A percentile compares a stretch with the other conserved stretches of the same genome.
phyloP scores from a whole-genome alignment of 129 eudicot species.

The Helichrysum umbraculigerum region DNA sequence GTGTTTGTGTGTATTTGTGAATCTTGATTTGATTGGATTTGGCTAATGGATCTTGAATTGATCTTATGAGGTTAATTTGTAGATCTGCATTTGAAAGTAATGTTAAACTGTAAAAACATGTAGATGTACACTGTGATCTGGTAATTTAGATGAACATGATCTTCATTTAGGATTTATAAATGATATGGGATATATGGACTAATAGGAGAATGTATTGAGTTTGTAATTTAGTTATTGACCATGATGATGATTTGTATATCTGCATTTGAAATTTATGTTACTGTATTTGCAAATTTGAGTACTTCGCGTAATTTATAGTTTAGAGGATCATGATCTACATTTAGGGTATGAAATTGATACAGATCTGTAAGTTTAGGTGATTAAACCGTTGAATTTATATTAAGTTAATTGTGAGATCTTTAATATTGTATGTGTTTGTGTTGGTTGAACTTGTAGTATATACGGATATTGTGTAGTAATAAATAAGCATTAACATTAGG shows the following conservation, averaged over 20 bases:
- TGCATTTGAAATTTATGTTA: neutral
- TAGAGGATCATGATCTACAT: neutral
- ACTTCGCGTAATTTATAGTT: neutral
- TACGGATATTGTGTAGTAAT: neutral
- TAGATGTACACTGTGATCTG: neutral
- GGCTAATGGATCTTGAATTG: neutral
- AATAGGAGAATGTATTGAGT: neutral
- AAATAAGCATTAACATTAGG: neutral
- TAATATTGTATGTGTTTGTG: neutral
- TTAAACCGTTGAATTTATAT: neutral
- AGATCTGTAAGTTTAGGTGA: neutral
- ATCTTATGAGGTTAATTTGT: neutral
- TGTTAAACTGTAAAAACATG: neutral
- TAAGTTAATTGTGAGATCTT: neutral
- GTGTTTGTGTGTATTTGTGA: neutral
- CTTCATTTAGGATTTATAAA: neutral
- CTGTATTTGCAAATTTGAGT: neutral
- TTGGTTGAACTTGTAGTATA: neutral
- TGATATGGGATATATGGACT: neutral
- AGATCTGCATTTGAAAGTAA: conserved; percentile 8
- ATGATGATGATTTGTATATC: too few species aligned
- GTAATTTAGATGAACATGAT: neutral
- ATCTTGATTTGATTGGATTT: conserved; percentile 6
- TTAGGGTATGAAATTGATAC: neutral
- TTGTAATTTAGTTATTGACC: too few species aligned